phyloP scores from a whole-genome alignment of 306 rosid species.

The Astragalus glycyphyllos region DNA sequence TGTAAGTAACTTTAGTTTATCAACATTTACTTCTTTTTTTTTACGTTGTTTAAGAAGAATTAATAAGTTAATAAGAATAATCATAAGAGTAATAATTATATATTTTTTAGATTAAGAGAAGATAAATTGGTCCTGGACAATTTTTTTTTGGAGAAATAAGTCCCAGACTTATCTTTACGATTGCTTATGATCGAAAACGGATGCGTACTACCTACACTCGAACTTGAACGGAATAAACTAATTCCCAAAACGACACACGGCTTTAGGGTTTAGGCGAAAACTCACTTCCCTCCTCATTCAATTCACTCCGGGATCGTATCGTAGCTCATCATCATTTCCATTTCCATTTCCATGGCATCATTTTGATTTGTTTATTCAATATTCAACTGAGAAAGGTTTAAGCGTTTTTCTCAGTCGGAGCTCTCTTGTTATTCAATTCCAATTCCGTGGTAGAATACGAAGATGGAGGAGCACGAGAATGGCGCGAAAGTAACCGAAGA shows the following conservation, averaged over 20 bases:
- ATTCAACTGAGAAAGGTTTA: background rate
- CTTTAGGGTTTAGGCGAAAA: constrained; percentile 15
- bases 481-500: constrained; percentile 53
- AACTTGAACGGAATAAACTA: background rate
- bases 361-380: background rate
- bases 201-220: no score
- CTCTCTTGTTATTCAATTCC: background rate
- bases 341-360: background rate
- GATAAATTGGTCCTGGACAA: no score
- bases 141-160: no score
- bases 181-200: no score
- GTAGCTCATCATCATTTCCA: background rate
- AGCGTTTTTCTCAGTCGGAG: background rate
- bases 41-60: no score
- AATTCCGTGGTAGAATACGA: background rate
- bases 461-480: constrained; percentile 52
- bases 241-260: constrained; percentile 29
- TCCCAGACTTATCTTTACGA: no score
- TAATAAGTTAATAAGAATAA: no score
- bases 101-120: no score
- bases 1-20: no score
- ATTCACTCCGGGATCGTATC: background rate
- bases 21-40: no score
- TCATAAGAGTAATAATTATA: no score
- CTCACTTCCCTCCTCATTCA: background rate